phyloP scores from a whole-genome alignment of 495 filamentous ascomycete genomes.

The Podospora pseudocomata region DNA sequence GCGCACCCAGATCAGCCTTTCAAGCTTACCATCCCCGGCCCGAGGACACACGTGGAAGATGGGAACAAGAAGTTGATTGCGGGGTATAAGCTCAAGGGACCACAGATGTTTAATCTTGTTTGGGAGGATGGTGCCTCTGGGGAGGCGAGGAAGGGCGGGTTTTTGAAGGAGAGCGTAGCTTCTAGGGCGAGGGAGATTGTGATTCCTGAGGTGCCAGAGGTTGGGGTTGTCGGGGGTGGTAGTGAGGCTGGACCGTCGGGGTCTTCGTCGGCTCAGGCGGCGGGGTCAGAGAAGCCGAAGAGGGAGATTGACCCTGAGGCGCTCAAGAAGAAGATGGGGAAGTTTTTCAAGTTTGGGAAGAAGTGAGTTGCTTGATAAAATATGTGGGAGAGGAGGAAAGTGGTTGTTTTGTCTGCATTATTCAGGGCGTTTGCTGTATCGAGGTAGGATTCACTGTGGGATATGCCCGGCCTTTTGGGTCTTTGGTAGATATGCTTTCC shows the following conservation, averaged over 20 bases:
- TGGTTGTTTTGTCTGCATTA: background rate
- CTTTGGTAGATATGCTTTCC: background rate
- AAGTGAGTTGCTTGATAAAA: conserved; percentile 27
- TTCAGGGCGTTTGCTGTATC: background rate
- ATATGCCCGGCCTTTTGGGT: background rate
- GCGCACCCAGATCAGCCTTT: conserved; percentile 46
- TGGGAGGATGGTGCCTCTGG: conserved; percentile 61
- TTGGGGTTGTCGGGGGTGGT: conserved; percentile 41
- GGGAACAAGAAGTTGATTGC: conserved; percentile 58
- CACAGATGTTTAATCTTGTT: conserved; percentile 70
- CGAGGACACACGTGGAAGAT: conserved; percentile 32
- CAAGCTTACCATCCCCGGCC: conserved; percentile 43
- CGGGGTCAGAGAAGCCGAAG: conserved; percentile 48
- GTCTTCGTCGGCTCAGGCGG: conserved; percentile 31
- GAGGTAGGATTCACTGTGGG: background rate
- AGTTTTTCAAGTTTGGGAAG: conserved; percentile 66
- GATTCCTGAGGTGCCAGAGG: conserved; percentile 41
- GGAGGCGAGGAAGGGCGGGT: conserved; percentile 46
- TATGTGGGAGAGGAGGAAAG: no score
- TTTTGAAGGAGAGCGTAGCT: conserved; percentile 65
- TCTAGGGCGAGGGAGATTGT: conserved; percentile 63
- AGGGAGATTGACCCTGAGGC: conserved; percentile 37
- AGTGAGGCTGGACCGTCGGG: conserved; percentile 31
- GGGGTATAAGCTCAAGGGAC: conserved; percentile 63
- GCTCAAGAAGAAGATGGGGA: conserved; percentile 54